Base-by-base conservation (phyloP, 768 basidiomycete genomes). In the Mycena belliarum region DNA sequence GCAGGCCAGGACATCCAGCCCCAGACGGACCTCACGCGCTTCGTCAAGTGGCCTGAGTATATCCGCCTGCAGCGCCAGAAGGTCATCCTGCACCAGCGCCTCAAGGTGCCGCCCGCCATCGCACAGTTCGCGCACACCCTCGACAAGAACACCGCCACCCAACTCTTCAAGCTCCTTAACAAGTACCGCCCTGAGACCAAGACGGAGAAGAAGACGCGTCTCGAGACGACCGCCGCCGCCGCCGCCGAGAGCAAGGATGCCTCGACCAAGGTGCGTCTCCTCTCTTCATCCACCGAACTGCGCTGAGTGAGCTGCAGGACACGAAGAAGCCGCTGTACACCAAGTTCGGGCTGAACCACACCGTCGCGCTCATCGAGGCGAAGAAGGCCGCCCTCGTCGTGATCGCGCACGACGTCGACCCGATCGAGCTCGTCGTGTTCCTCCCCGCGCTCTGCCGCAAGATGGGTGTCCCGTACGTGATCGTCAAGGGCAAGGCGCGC, bases 41-140 rank as follows among this genome's bases (percentile, higher is more conserved):
- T 98, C 79, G 92, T 98, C 79, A 98, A 97, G 76, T 99, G 96
- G 96, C 96, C 96, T 66, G 93, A 95, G 79, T 98, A 98, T 71
- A 86, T 98, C 66, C 93, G 95, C 70, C 89, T 98, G 44, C 96
- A 98, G 72, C 88, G 96, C 72, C 95, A 98, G 78, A 98, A 98
- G 81, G 93, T 98, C 69, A 96, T 98, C 77, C 88, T 98, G 59
- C 80, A 91, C 84, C 94, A 98, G 79, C 93, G 96, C 69, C 82
- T 98, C 67, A 98, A 98, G 84, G 95, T 97, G 25, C 96, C 96
- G 65, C 96, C 96, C 38, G 93, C 96, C 66, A 95, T 99, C 68
- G 92, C 95, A 46, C 96, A 99, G 74, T 98, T 98, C 83, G 86
- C 88, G n/a, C 85, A 91, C 80, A 95, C 95, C 43, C 82, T 99